Evolutionary conservation across 2,329 filamentous ascomycete species (phyloP).

Genomic region (Orbilia quercus): DNA sequence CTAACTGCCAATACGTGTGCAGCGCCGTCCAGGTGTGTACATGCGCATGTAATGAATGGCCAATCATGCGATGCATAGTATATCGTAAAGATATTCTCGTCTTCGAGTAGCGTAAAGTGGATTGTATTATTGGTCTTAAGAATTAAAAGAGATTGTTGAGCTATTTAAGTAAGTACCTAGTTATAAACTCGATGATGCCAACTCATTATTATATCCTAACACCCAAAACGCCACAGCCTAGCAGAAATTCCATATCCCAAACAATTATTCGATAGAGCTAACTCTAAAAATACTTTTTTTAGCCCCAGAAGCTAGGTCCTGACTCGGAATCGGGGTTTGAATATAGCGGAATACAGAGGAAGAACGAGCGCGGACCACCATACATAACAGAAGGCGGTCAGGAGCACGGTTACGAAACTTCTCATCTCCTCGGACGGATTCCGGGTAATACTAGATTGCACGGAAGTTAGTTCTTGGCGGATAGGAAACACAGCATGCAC

Average conservation of each 20-base stretch:
- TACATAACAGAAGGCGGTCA: constrained; percentile 34
- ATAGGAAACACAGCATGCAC: neutral
- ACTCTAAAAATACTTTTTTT: constrained; percentile 3
- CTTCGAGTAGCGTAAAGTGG: too few species aligned
- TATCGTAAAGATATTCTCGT: too few species aligned
- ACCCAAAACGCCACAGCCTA: constrained; percentile 14
- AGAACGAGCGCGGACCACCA: constrained; percentile 50
- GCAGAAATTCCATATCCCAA: neutral
- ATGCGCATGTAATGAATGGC: too few species aligned
- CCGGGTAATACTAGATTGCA: constrained; percentile 9
- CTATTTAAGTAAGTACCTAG: too few species aligned
- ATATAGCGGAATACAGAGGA: constrained; percentile 44
- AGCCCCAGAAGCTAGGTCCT: constrained; percentile 8
- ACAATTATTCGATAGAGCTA: neutral
- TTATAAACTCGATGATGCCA: too few species aligned
- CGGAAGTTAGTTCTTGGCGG: neutral
- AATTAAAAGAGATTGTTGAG: too few species aligned
- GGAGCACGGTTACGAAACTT: constrained; percentile 18
- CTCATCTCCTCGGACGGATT: constrained; percentile 26
- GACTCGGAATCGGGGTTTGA: constrained; percentile 41
- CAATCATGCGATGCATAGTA: too few species aligned
- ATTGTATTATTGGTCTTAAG: too few species aligned
- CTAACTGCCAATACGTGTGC: too few species aligned
- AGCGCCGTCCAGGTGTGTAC: too few species aligned
- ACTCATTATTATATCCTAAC: neutral